These are phyloP conservation scores for Laburnicola sp. DNA, from an alignment of 2,329 filamentous ascomycete genomes.

Conservation along the genomic window DNA sequence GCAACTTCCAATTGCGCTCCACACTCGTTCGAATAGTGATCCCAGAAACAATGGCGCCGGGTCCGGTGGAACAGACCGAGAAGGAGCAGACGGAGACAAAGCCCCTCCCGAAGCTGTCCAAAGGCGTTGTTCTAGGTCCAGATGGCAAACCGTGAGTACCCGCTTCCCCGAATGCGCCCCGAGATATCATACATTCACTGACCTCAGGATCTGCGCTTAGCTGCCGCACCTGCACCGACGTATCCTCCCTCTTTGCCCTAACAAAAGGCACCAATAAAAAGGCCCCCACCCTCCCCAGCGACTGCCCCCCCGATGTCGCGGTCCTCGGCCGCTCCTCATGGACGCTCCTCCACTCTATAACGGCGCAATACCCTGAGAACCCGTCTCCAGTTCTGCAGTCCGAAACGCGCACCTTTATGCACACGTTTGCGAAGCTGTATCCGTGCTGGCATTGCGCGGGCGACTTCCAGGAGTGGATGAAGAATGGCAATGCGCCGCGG, in stretches of 20 bases:
- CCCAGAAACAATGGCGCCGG: constrained; percentile 26
- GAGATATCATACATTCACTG: constrained; percentile 2
- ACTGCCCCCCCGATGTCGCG: constrained; percentile 92
- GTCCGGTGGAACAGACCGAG: constrained; percentile 25
- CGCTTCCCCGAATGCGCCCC: constrained; percentile 20
- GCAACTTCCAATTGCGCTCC: background rate
- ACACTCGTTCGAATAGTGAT: constrained; percentile 8
- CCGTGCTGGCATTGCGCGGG: constrained; percentile 95
- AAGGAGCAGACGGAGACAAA: constrained; percentile 31
- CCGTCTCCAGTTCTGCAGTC: constrained; percentile 71
- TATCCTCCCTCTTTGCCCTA: constrained; percentile 63
- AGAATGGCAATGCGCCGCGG: constrained; percentile 65
- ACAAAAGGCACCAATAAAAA: constrained; percentile 49
- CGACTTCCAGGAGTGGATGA: constrained; percentile 84
- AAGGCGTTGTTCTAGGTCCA: constrained; percentile 73
- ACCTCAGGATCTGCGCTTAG: constrained; percentile 46
- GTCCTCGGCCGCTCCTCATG: constrained; percentile 83
- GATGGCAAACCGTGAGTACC: constrained; percentile 79
- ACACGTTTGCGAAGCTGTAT: constrained; percentile 81
- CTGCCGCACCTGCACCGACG: constrained; percentile 71
- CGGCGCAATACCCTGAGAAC: constrained; percentile 76
- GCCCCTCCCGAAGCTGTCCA: constrained; percentile 61
- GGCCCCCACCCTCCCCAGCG: constrained; percentile 51
- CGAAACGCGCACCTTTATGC: constrained; percentile 77
- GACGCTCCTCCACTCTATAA: constrained; percentile 91